Evolutionary conservation across 345 rosid genomes (phyloP), one percentile per base, ranked within the genome.

Genomic region (Syzygium oleosum): DNA sequence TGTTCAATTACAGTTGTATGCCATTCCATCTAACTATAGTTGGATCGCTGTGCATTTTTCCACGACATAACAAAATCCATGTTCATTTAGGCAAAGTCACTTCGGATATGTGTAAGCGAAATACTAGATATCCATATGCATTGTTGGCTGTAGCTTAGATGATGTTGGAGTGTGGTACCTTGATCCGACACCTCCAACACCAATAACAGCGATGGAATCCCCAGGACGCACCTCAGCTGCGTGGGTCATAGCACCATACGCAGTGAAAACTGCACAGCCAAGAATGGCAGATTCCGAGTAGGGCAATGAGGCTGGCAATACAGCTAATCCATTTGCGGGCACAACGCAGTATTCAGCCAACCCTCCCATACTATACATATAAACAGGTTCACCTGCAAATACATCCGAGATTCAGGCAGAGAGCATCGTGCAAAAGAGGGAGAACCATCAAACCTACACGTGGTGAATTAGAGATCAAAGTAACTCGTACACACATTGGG

Each of bases 281-380:
- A 96, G 90, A 91, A 98, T 96, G 34, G 99, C 97, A 89, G 98
- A 95, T 87, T 98, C 99, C 2, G 94, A 88, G 90, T 95, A 98
- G 22, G 99, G 99, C 90, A 98, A 91, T 65, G 99, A 93, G 34
- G 89, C 89, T 41, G 99, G 97, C 88, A 96, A 90, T 65, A 89
- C 56, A 88, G 97, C 77, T 85, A 98, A 92, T 5, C 90, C 99
- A 90, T 96, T 85, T 52, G 93, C 96, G 8, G 97, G 98, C 86
- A 96, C 93, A 29, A 98, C 96, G 86, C 99, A 96, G 85, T 98
- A 98, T 90, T 97, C 99, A 88, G 99, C 99, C 84, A 98, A 94
- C 88, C 99, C 99, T 92, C 99, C 99, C 99, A 97, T 97, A 89
- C 99, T 96, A 88, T 97, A 97, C 99, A 97, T 96, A 90, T 89